These are phyloP conservation scores for Geotrichum carabidarum DNA, from an alignment of 1,139 yeast genomes.

Conservation along the genomic window DNA sequence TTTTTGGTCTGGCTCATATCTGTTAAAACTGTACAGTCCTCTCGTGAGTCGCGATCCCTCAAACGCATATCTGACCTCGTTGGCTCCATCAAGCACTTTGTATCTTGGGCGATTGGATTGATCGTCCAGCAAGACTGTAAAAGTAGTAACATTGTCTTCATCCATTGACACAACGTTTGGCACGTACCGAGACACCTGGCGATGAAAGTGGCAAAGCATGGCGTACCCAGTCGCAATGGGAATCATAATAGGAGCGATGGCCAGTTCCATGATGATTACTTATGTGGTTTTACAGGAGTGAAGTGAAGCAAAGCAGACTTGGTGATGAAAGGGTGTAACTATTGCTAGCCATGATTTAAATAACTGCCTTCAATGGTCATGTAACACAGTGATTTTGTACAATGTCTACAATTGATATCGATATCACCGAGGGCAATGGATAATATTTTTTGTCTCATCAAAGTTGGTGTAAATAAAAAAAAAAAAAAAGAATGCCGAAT, in stretches of 20 bases:
- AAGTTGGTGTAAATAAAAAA: background rate
- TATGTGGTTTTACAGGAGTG: background rate
- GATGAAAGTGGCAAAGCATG: conserved; percentile 52
- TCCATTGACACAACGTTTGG: conserved; percentile 49
- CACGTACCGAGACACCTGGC: conserved; percentile 52
- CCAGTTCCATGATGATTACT: conserved; percentile 41
- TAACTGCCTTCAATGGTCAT: background rate
- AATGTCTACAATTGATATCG: no score
- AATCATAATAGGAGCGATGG: conserved; percentile 55
- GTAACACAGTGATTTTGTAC: no score
- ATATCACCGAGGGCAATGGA: no score
- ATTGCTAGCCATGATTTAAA: background rate
- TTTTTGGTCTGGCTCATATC: conserved; percentile 28
- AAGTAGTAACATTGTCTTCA: conserved; percentile 36
- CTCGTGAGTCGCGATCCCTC: conserved; percentile 7
- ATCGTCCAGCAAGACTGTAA: conserved; percentile 49
- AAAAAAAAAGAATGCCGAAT: conserved; percentile 42
- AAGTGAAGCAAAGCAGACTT: background rate
- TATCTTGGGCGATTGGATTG: conserved; percentile 55
- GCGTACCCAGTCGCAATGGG: conserved; percentile 55
- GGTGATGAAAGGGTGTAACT: background rate
- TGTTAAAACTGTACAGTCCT: conserved; percentile 9
- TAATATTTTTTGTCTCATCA: no score
- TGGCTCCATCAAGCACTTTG: conserved; percentile 50
- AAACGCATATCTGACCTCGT: conserved; percentile 18